Base-by-base conservation (phyloP, 2,329 filamentous ascomycete genomes). In the Coniella vitis region DNA sequence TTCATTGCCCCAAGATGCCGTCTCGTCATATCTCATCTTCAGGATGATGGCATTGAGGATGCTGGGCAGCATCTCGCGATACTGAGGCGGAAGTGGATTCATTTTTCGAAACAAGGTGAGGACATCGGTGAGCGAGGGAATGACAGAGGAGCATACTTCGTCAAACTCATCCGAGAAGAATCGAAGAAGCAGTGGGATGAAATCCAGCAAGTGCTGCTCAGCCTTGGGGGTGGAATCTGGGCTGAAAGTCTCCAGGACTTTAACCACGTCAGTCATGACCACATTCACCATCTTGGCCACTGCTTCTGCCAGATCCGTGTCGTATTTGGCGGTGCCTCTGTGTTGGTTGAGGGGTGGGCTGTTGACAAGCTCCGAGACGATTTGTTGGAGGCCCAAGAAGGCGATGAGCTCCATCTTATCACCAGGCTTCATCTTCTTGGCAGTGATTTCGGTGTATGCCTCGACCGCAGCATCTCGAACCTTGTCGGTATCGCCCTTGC, bases 81-180 rank as follows among this genome's bases (percentile, higher is more conserved):
- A 93, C 48, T 86, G 79, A 41, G 76, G 69, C 16, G 86, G 83
- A n/a, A 94, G 73, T 17, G 81, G 74, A 12, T 84, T 78, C 34
- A 90, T 74, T 66, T 90, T 95, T 49, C 93, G 85, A 56, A 97
- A 78, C 64, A 95, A 91, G 22, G 89, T 90, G 53, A 98, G 78
- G 42, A 97, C 79, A 60, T 98, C 94, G 42, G 88, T 95, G 48
- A 97, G 80, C 34, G 88, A 91, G 19, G 90, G 87, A 54, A 98
- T 95, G 51, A 97, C 89, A 12, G 89, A 93, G 32, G 90, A 94
- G 73, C 93, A 97, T 57, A 98, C 85, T 70, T 98, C 93, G 66
- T 98, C 93, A 65, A 94, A 98, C 63, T 98, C 90, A 66, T 98
- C 93, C 20, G 90, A 87, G 69, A 98, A 96, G 73, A 96, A 96